Percentiles rank a stretch among this genome's conserved stretches.
Evolutionary conservation across 2,329 filamentous ascomycete species (phyloP).

Genomic region (Penicillium sumatraense): DNA sequence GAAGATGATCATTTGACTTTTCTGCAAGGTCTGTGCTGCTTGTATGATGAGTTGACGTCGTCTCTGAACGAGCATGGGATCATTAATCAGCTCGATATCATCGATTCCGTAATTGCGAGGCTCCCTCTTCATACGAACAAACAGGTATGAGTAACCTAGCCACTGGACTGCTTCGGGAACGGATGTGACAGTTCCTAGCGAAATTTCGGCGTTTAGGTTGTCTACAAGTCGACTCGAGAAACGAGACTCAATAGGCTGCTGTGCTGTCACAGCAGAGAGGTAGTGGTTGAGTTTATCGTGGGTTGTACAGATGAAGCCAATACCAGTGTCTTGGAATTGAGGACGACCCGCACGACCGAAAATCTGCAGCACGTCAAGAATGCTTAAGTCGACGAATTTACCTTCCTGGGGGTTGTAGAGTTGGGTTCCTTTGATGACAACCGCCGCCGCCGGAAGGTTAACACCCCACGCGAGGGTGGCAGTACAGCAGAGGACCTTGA

Average conservation of each 20-base stretch:
- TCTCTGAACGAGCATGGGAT: conserved; percentile 83
- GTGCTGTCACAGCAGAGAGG: conserved; percentile 87
- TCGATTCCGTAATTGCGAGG: conserved; percentile 94
- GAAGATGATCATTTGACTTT: conserved; percentile 99
- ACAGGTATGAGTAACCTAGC: conserved; percentile 97
- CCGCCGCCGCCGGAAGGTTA: conserved; percentile 93
- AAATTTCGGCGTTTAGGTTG: conserved; percentile 94
- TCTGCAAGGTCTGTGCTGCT: conserved; percentile 82
- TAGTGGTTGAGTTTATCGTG: conserved; percentile 94
- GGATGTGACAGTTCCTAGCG: conserved; percentile 91
- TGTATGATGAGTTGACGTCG: conserved; percentile 85
- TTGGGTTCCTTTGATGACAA: conserved; percentile 97
- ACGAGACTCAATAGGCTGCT: conserved; percentile 95
- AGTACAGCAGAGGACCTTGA: conserved; percentile 97
- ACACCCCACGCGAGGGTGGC: conserved; percentile 98
- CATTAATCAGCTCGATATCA: conserved; percentile 86
- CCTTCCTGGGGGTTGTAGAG: conserved; percentile 95
- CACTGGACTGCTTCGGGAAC: conserved; percentile 92
- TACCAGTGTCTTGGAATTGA: conserved; percentile 96
- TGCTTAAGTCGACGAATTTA: conserved; percentile 94
- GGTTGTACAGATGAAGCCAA: conserved; percentile 96
- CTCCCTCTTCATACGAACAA: conserved; percentile 93
- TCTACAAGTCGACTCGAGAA: conserved; percentile 94
- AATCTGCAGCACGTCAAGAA: conserved; percentile 95
- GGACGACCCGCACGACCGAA: conserved; percentile 97